Evolutionary conservation across 257 asterid species (phyloP).

Genomic region (Ballota nigra): DNA sequence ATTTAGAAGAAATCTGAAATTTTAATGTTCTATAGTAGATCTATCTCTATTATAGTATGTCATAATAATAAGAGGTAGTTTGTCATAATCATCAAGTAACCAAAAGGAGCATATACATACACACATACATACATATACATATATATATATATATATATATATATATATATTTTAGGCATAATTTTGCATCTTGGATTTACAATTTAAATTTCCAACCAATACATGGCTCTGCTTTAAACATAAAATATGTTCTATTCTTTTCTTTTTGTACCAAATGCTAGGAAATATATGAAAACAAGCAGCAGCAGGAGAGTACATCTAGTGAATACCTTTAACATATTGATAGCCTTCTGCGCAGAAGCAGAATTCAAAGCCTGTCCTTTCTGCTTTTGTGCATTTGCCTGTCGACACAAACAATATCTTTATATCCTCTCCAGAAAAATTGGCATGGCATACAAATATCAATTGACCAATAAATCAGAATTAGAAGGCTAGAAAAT

Average conservation of each 20-base stretch:
- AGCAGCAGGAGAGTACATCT: neutral
- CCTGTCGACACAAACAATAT: slow-evolving; percentile 31
- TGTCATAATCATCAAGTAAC: neutral
- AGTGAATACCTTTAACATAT: slow-evolving; percentile 60
- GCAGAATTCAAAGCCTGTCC: slow-evolving; percentile 68
- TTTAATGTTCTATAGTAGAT: too few relatives aligned
- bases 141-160: too few relatives aligned
- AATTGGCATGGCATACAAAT: neutral
- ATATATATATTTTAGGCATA: too few relatives aligned
- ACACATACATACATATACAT: too few relatives aligned
- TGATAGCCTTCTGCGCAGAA: slow-evolving; percentile 83
- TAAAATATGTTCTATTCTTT: neutral
- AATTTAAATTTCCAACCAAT: neutral
- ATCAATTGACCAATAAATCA: neutral
- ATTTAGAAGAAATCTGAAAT: too few relatives aligned
- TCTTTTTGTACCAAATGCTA: neutral
- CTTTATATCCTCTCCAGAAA: neutral
- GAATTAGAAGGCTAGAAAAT: neutral
- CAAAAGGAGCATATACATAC: too few relatives aligned
- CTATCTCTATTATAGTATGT: too few relatives aligned
- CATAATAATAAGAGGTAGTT: too few relatives aligned
- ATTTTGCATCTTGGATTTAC: too few relatives aligned
- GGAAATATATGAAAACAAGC: neutral
- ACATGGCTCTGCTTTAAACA: neutral
- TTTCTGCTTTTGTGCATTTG: slow-evolving; percentile 86